Percentiles rank a stretch among this genome's conserved stretches.
Conservation (phyloP, 176 grass and related monocot genomes). For the Oryza coarctata region DNA sequence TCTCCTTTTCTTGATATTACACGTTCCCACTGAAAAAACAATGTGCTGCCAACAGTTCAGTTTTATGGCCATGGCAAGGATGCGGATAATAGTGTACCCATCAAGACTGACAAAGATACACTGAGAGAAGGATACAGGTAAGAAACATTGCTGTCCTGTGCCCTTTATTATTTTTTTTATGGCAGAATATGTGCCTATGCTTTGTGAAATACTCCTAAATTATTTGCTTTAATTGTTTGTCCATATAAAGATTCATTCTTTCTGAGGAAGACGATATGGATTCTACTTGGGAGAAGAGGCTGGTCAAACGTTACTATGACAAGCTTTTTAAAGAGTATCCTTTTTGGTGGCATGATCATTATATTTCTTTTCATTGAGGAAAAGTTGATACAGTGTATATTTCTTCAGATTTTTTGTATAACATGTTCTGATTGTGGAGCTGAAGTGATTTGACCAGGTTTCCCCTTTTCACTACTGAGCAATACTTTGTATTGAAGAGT, state of each 20-base stretch:
- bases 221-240: not conserved
- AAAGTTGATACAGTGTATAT: not conserved
- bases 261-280: constrained; percentile 89
- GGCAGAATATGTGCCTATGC: constrained; percentile 6
- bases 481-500: not conserved
- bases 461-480: not conserved
- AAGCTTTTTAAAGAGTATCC: constrained; percentile 99
- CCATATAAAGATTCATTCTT: constrained; percentile 69
- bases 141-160: not conserved
- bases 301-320: constrained; percentile 88
- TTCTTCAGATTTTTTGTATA: constrained; percentile 8
- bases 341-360: constrained; percentile 34
- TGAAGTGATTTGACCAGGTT: not conserved
- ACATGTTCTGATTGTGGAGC: not conserved
- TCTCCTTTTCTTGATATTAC: not conserved
- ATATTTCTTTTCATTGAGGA: not conserved
- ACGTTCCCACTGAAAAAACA: constrained; percentile 14
- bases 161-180: not conserved
- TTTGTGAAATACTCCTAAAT: constrained; percentile 15
- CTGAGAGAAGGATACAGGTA: constrained; percentile 91
- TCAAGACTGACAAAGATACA: constrained; percentile 88
- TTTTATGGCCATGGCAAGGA: constrained; percentile 67
- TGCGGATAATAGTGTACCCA: constrained; percentile 36
- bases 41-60: constrained; percentile 53
- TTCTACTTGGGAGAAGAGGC: constrained; percentile 90